These are phyloP conservation scores for Colletotrichum incanum DNA, from an alignment of 2,329 filamentous ascomycete genomes.

Conservation along the genomic window DNA sequence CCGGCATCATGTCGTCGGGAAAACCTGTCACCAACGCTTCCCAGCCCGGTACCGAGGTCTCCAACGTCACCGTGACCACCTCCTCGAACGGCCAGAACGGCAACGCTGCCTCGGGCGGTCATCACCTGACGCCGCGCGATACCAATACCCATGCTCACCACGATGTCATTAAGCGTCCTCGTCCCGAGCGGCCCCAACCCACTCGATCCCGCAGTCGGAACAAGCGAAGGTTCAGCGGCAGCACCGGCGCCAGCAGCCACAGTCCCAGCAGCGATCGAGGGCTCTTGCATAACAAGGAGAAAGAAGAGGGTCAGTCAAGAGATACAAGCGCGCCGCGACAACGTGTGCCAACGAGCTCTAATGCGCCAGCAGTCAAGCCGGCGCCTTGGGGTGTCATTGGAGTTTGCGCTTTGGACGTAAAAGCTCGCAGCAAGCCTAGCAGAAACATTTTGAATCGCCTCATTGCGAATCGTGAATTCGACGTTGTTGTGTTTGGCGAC, in stretches of 20 bases:
- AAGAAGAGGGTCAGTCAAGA: slow-evolving; percentile 65
- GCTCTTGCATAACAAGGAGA: slow-evolving; percentile 65
- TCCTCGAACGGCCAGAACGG: slow-evolving; percentile 59
- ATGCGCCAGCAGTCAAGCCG: slow-evolving; percentile 63
- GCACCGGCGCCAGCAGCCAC: slow-evolving; percentile 85
- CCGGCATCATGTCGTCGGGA: slow-evolving; percentile 63
- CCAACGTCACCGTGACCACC: slow-evolving; percentile 69
- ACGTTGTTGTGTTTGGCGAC: slow-evolving; percentile 97
- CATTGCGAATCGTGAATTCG: slow-evolving; percentile 92
- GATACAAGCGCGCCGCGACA: slow-evolving; percentile 40
- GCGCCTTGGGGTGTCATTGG: slow-evolving; percentile 82
- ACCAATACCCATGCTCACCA: slow-evolving; percentile 49
- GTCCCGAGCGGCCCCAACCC: slow-evolving; percentile 60
- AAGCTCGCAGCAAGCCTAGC: slow-evolving; percentile 96
- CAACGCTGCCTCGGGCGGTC: slow-evolving; percentile 56
- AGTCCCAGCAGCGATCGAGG: slow-evolving; percentile 82
- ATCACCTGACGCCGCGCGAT: slow-evolving; percentile 64
- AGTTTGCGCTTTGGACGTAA: slow-evolving; percentile 94
- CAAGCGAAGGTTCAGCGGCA: slow-evolving; percentile 85
- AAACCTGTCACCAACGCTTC: slow-evolving; percentile 57
- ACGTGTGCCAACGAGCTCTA: slow-evolving; percentile 46
- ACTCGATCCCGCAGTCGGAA: slow-evolving; percentile 77
- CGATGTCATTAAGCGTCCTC: slow-evolving; percentile 59
- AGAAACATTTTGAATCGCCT: slow-evolving; percentile 95
- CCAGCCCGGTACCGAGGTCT: slow-evolving; percentile 67